phyloP scores from a whole-genome alignment of 176 grass and related monocot genomes.

The Saccharum spontaneum region DNA sequence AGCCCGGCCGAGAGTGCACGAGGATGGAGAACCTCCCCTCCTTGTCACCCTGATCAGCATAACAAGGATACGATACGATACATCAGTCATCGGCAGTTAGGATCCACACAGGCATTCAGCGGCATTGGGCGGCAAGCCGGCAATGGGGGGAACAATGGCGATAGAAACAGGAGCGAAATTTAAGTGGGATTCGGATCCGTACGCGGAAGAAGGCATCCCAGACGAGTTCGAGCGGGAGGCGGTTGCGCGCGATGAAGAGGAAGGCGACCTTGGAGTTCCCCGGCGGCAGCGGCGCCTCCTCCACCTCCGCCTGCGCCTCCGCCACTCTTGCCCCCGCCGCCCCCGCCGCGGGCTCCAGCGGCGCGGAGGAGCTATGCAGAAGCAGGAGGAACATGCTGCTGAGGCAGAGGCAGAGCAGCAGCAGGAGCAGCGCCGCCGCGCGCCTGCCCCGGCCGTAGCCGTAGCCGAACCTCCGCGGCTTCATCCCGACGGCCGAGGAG shows the following conservation, averaged over 20 bases:
- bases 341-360: background rate
- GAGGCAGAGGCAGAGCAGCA: constrained; percentile 51
- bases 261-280: constrained; percentile 71
- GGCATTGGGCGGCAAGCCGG: background rate
- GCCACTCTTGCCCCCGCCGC: background rate
- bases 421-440: constrained; percentile 23
- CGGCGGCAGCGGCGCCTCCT: constrained; percentile 53
- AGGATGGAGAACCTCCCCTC: constrained; percentile 77
- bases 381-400: constrained; percentile 29
- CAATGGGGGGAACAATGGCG: background rate
- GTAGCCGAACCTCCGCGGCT: constrained; percentile 38
- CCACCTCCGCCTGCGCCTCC: constrained; percentile 45
- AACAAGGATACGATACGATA: background rate
- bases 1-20: constrained; percentile 92
- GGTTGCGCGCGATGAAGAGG: constrained; percentile 94
- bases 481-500: constrained; percentile 27
- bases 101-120: background rate
- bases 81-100: background rate
- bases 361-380: constrained; percentile 41
- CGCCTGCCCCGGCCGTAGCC: constrained; percentile 30
- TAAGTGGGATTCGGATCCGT: background rate
- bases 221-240: constrained; percentile 86
- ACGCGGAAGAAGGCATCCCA: constrained; percentile 96
- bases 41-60: constrained; percentile 51
- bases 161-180: background rate